Evolutionary conservation across 352 stramenopile species (phyloP).

Genomic region (Phytopythium mirpurense): DNA sequence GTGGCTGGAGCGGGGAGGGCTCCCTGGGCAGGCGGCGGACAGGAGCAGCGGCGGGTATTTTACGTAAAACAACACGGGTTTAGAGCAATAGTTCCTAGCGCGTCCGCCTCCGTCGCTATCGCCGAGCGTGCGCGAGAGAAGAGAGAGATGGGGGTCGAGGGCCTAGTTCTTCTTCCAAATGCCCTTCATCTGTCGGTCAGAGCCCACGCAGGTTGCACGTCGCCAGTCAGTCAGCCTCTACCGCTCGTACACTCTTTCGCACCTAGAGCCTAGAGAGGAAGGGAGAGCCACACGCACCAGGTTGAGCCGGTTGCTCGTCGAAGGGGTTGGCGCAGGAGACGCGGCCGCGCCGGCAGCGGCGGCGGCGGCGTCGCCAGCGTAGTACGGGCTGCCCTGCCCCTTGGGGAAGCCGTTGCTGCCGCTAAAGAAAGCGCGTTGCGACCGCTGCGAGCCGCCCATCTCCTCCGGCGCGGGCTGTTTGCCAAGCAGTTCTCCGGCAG

Average conservation of each 20-base stretch:
- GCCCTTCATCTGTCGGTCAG: constrained; percentile 57
- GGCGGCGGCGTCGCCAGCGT: constrained; percentile 13
- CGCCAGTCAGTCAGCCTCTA: background rate
- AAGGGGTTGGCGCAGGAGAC: constrained; percentile 25
- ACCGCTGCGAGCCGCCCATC: constrained; percentile 17
- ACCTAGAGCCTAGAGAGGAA: no score
- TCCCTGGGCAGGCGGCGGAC: background rate
- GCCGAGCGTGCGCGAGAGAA: background rate
- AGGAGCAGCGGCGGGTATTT: constrained; percentile 4
- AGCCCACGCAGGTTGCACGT: background rate
- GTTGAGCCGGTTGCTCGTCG: constrained; percentile 24
- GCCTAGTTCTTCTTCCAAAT: constrained; percentile 83
- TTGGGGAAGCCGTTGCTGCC: constrained; percentile 24
- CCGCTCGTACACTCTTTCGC: no score
- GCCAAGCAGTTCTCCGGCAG: constrained; percentile 27
- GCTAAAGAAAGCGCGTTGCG: constrained; percentile 18
- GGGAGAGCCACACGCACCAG: no score
- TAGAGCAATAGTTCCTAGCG: constrained; percentile 15
- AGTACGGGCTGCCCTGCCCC: constrained; percentile 37
- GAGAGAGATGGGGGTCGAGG: background rate
- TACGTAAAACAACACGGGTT: constrained; percentile 20
- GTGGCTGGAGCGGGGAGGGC: no score
- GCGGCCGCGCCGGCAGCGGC: constrained; percentile 18
- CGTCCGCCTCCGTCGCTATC: constrained; percentile 6
- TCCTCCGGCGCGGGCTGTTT: constrained; percentile 28